Base-by-base conservation (phyloP, 371 early-diverging fungal species). In the Parasitella parasitica region DNA sequence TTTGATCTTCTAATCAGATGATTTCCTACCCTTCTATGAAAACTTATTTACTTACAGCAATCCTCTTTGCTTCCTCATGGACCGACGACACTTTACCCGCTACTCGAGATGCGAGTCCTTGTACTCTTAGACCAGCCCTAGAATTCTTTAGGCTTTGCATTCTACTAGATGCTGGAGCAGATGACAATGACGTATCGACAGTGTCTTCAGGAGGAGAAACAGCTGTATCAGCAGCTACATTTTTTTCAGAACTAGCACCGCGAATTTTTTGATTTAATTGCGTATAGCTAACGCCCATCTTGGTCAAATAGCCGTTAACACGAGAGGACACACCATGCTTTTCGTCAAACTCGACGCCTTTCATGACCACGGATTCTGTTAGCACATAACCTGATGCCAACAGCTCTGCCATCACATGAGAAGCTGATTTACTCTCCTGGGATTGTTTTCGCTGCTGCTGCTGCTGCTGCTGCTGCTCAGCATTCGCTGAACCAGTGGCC, bases 351-450 rank as follows among this genome's bases (percentile, higher is more conserved):
- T 73, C 83, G 13, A 73, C 57, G n/a, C 85, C 86, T 57, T 76
- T 76, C 54, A 76, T 70, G 27, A 86, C 59, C 36, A 86, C 80
- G 13, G 60, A 54, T 57, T 83, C 86, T 38, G 70, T 67, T 58
- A 86, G 61, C 6, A 57, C 50, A 69, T 83, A 86, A 22, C 87
- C 87, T 18, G 80, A 77, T 38, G 86, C 86, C 37, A 86, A 66
- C 16, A 86, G 66, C 67, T 86, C 87, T 15, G 86, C 80, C 65
- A 84, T 69, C 51, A 84, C 71, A 35, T 69, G 73, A 20, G 79
- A 72, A 63, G 77, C 81, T 49, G 82, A 77, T 69, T 82, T 84
- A 57, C 54, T 64, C 54, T 75, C 82, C 67, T 84, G 78, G 20
- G 67, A 37, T 30, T 46, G 32, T 34, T 32, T n/a, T 26, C 16